phyloP scores from a whole-genome alignment of 2,329 filamentous ascomycete genomes.

The Talaromyces sp. region DNA sequence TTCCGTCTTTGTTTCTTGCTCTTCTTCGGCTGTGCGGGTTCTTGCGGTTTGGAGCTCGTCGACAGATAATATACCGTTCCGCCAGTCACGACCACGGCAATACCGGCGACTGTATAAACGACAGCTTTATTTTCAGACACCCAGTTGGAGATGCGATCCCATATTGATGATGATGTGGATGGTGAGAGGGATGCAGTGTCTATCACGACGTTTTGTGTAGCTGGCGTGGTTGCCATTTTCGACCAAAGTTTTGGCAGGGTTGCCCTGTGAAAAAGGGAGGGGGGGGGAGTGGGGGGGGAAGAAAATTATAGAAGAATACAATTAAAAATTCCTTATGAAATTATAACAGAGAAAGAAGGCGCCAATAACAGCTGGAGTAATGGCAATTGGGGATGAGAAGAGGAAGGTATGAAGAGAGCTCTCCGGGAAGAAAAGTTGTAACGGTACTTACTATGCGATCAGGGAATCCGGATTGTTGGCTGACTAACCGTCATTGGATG shows the following conservation, averaged over 20 bases:
- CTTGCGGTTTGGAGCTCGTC: constrained; percentile 44
- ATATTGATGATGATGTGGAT: constrained; percentile 65
- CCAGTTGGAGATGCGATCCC: constrained; percentile 89
- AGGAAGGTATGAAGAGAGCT: neutral
- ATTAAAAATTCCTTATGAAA: constrained; percentile 16
- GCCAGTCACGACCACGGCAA: constrained; percentile 85
- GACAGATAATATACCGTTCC: constrained; percentile 89
- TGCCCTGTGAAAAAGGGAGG: neutral
- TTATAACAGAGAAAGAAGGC: constrained; percentile 11
- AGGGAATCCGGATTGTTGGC: constrained; percentile 9
- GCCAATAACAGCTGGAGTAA: neutral
- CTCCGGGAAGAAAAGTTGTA: constrained; percentile 12
- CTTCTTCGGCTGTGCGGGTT: constrained; percentile 56
- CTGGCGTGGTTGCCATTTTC: constrained; percentile 16
- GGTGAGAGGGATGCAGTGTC: constrained; percentile 40
- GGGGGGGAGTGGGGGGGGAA: neutral
- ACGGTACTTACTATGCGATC: constrained; percentile 3
- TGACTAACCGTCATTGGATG: neutral
- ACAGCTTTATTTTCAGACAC: constrained; percentile 92
- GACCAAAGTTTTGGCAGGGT: neutral
- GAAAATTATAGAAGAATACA: constrained; percentile 6
- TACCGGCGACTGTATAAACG: constrained; percentile 93
- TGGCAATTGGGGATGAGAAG: constrained; percentile 12
- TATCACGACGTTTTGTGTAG: constrained; percentile 20
- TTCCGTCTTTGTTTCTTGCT: constrained; percentile 89